phyloP scores from a whole-genome alignment of 306 rosid species.

The Trifolium dubium region DNA sequence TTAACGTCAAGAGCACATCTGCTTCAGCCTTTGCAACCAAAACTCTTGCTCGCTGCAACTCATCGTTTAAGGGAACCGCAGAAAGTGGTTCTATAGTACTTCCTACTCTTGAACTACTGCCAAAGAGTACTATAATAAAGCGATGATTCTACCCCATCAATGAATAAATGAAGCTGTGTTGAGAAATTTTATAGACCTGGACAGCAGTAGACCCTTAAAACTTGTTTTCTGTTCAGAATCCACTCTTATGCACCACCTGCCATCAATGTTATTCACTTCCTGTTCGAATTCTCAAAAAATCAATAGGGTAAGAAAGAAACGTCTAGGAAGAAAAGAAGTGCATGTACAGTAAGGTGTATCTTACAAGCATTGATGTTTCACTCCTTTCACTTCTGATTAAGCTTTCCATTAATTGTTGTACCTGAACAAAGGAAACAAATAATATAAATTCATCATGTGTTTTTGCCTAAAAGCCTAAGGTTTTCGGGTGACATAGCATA shows the following conservation, averaged over 20 bases:
- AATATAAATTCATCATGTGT: not conserved
- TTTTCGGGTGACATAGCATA: not conserved
- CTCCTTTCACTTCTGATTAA: constrained; percentile 63
- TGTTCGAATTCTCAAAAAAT: constrained; percentile 49
- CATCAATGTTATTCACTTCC: constrained; percentile 82
- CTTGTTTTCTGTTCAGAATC: constrained; percentile 59
- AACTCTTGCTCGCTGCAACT: constrained; percentile 81
- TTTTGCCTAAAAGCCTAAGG: not conserved
- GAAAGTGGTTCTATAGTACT: constrained; percentile 82
- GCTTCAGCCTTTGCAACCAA: constrained; percentile 82
- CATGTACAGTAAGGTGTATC: constrained; percentile 43
- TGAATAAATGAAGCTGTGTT: constrained; percentile 34
- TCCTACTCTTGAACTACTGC: constrained; percentile 76
- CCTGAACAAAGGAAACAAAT: constrained; percentile 56
- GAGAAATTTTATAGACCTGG: constrained; percentile 66
- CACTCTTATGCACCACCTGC: constrained; percentile 90
- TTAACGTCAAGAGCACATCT: constrained; percentile 75
- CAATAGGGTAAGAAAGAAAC: constrained; percentile 43
- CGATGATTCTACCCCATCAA: constrained; percentile 22
- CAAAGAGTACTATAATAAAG: constrained; percentile 55
- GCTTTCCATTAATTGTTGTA: constrained; percentile 75
- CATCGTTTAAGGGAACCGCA: constrained; percentile 84
- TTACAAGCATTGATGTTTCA: constrained; percentile 69
- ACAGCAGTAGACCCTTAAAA: constrained; percentile 74
- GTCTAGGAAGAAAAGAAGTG: constrained; percentile 20